Evolutionary conservation across 306 rosid genomes (phyloP).

Genomic region (Rosa persica): DNA sequence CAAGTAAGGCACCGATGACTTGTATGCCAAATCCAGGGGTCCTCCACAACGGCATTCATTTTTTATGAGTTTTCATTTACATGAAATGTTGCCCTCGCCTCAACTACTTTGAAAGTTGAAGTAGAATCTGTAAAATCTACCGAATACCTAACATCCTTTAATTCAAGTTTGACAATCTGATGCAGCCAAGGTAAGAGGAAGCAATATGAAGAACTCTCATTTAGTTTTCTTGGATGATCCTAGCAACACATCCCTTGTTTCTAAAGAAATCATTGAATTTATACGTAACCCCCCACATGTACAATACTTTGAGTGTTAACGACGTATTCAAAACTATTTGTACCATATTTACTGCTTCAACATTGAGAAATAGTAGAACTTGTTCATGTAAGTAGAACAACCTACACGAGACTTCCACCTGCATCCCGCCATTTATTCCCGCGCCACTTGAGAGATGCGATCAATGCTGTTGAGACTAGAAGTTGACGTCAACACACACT

Average conservation of each 20-base stretch:
- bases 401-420: not conserved
- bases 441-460: not conserved
- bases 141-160: not conserved
- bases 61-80: not conserved
- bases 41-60: not conserved
- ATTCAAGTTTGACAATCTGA: slow-evolving; percentile 1
- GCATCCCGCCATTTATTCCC: not conserved
- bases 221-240: not conserved
- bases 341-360: not conserved
- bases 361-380: not conserved
- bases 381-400: not conserved
- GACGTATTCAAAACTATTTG: not conserved
- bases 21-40: slow-evolving; percentile 7
- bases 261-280: not conserved
- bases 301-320: not conserved
- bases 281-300: not conserved
- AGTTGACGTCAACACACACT: not conserved
- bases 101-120: slow-evolving; percentile 10
- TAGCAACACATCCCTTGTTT: not conserved
- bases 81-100: not conserved
- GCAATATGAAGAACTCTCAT: not conserved
- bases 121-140: not conserved
- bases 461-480: not conserved
- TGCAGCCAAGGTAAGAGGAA: not conserved
- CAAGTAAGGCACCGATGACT: not conserved